Conservation (phyloP, 495 filamentous ascomycete genomes). For the Annulohypoxylon nitens region DNA sequence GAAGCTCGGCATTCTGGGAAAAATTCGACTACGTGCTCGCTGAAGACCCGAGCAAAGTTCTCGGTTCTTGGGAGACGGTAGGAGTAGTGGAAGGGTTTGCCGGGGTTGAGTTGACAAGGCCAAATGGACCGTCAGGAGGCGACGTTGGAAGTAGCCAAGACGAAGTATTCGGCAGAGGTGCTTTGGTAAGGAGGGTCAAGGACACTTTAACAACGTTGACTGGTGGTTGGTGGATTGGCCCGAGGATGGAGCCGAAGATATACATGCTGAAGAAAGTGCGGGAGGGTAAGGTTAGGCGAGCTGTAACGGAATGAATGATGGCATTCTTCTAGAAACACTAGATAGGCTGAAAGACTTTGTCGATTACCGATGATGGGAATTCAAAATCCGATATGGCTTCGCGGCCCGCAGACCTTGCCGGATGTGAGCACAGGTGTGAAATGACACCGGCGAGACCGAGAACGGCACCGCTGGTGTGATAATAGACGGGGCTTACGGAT, state of each 20-base stretch:
- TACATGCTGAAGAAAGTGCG: constrained; percentile 66
- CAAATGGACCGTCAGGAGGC: constrained; percentile 47
- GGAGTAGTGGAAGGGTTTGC: constrained; percentile 76
- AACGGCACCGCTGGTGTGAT: constrained; percentile 25
- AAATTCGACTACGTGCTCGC: constrained; percentile 84
- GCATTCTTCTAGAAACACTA: constrained; percentile 31
- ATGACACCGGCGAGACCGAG: constrained; percentile 25
- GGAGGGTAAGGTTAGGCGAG: constrained; percentile 48
- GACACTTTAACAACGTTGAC: constrained; percentile 56
- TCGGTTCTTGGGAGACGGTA: constrained; percentile 78
- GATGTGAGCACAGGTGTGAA: constrained; percentile 11
- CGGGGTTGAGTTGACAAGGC: constrained; percentile 74
- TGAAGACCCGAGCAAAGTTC: constrained; percentile 68
- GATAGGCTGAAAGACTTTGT: constrained; percentile 37
- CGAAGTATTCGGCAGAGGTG: constrained; percentile 52
- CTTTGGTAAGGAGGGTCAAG: constrained; percentile 50
- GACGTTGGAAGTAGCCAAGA: constrained; percentile 51
- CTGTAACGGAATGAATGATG: constrained; percentile 47
- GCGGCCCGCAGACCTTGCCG: constrained; percentile 32
- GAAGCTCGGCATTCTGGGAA: constrained; percentile 79
- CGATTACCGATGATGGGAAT: constrained; percentile 30
- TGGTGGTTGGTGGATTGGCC: constrained; percentile 73
- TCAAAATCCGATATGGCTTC: constrained; percentile 45
- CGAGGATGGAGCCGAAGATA: constrained; percentile 70
- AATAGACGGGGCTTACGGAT: constrained; percentile 40